phyloP scores from a whole-genome alignment of 1,139 yeast genomes.

The Hansenula sp. region DNA sequence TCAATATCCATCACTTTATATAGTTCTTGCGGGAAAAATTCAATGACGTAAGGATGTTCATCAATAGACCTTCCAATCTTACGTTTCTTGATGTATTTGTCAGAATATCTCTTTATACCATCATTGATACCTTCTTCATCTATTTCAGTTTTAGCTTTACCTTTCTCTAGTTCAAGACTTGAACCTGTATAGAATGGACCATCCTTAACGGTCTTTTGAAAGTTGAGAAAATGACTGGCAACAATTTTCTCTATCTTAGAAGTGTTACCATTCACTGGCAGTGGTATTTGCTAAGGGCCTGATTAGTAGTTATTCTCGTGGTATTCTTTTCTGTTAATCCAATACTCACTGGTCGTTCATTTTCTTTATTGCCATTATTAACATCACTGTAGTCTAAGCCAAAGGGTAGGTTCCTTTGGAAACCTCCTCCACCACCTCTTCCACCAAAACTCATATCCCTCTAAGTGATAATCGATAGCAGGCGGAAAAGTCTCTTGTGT shows the following conservation, averaged over 20 bases:
- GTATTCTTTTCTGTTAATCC: neutral
- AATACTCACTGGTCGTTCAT: conserved; percentile 17
- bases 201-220: conserved; percentile 55
- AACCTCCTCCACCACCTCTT: conserved; percentile 27
- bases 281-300: conserved; percentile 24
- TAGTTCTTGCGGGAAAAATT: conserved; percentile 77
- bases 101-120: conserved; percentile 73
- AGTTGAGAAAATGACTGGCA: conserved; percentile 61
- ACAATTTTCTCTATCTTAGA: conserved; percentile 52
- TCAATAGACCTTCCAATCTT: conserved; percentile 75
- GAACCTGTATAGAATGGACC: conserved; percentile 80
- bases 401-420: conserved; percentile 49
- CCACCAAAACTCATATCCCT: conserved; percentile 38
- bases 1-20: conserved; percentile 71
- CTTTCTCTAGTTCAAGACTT: conserved; percentile 26
- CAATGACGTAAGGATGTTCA: conserved; percentile 75
- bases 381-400: conserved; percentile 68
- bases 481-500: neutral
- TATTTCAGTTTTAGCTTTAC: conserved; percentile 12
- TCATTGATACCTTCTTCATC: conserved; percentile 43
- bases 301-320: neutral
- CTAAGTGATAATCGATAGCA: neutral
- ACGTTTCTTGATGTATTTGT: conserved; percentile 66
- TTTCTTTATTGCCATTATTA: conserved; percentile 11
- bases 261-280: conserved; percentile 70